Evolutionary conservation across 208 protist genomes (phyloP), one percentile per base, ranked within the genome.

Genomic region (Porcisia hertigi): DNA sequence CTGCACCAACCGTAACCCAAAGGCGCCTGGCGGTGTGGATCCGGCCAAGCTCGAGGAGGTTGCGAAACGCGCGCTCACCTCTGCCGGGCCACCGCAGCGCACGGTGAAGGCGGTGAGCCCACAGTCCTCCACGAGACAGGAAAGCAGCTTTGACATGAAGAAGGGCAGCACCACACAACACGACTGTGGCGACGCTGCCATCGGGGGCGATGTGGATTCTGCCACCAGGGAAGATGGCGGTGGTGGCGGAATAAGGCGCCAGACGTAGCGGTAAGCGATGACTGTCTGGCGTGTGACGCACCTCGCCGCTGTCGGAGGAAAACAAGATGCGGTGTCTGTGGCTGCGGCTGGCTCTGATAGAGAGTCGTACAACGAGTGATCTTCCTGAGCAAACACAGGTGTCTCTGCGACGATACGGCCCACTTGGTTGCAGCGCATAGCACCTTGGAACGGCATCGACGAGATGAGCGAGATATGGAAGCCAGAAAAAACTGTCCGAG

Each of bases 371-470:
- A 5, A 36, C 16, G 3, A 12, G 30, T 45, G 52, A 25, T 67
- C 63, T 18, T 69, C 41, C 8, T 58, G 57, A 9, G 59, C 62
- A n/a, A 77, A 11, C 30, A 79, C 53, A 14, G 75, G 36, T 16
- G 73, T 55, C 53, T 75, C 79, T n/a, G 81, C 74, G n/a, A 36
- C 41, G 20, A 89, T 69, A 25, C 88, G 80, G 30, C 88, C 52
- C 20, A 75, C 55, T 20, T 75, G 76, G n/a, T 53, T 6, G 62
- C 81, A 77, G 49, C 69, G 80, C 69, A 62, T 73, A 23, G 82
- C 76, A 1, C 83, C 81, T 1, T 64, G 36, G 49, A 93, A 88
- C 12, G 79, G 79, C 30, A 90, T 54, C 16, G 88, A 93, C 0
- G 88, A 84, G 4, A 91, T 43, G 0, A 93, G 39, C 18, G 85